Evolutionary conservation across 768 basidiomycete genomes (phyloP).

Genomic region (Ramaria rubella): DNA sequence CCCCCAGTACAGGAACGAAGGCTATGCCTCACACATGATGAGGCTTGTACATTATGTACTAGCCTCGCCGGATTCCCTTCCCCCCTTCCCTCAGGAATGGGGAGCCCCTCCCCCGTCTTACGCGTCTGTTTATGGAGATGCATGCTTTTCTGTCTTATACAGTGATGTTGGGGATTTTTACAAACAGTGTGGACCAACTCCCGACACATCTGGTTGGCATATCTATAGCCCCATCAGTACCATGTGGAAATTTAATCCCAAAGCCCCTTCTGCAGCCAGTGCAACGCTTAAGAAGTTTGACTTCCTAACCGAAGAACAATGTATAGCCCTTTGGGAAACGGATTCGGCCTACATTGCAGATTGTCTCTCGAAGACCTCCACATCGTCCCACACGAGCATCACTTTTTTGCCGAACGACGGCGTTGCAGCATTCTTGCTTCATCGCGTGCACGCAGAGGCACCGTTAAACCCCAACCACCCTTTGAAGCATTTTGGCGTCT

Average conservation of each 20-base stretch:
- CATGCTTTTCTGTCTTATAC: constrained; percentile 44
- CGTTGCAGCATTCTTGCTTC: constrained; percentile 35
- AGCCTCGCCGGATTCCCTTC: constrained; percentile 31
- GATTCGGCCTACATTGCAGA: constrained; percentile 4
- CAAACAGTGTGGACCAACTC: constrained; percentile 31
- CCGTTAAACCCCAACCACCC: not conserved
- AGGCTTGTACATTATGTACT: constrained; percentile 52
- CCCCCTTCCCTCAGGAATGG: constrained; percentile 34
- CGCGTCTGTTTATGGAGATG: constrained; percentile 32
- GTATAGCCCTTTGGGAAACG: constrained; percentile 1
- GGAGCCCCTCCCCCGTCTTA: constrained; percentile 35
- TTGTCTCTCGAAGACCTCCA: not conserved
- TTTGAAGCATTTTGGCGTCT: constrained; percentile 2
- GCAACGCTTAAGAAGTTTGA: not conserved
- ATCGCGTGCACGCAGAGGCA: not conserved
- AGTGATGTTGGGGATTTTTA: constrained; percentile 53
- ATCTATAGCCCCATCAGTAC: constrained; percentile 33
- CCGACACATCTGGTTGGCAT: constrained; percentile 38
- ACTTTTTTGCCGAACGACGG: constrained; percentile 39
- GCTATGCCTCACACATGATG: constrained; percentile 62
- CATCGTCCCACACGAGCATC: not conserved
- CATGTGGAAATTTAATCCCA: constrained; percentile 24
- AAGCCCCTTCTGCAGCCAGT: not conserved
- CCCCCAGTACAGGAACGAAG: constrained; percentile 39
- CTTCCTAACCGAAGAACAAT: constrained; percentile 4